These are phyloP conservation scores for Penicillium brevicompactum DNA, from an alignment of 2,329 filamentous ascomycete species.

Conservation along the genomic window DNA sequence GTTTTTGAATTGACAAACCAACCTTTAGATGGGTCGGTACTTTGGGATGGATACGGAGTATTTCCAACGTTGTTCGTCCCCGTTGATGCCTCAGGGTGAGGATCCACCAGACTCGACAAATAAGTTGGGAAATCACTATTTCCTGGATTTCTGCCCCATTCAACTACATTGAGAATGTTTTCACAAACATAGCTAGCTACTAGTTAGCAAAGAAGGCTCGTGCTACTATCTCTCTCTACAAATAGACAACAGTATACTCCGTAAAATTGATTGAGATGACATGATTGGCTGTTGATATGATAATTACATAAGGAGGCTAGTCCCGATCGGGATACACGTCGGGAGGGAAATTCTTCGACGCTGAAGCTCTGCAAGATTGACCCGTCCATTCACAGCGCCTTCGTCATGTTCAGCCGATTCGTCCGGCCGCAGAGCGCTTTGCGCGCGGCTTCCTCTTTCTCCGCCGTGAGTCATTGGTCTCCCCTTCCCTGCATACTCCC, in stretches of 20 bases:
- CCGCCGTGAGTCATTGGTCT: conserved; percentile 32
- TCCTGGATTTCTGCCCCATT: no score
- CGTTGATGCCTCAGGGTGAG: no score
- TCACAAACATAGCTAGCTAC: no score
- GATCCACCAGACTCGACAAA: no score
- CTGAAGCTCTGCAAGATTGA: conserved; percentile 20
- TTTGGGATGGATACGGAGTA: neutral
- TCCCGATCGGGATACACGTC: conserved; percentile 27
- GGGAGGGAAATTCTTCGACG: conserved; percentile 40
- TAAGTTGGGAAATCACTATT: no score
- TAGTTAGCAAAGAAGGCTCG: no score
- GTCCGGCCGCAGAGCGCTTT: conserved; percentile 48
- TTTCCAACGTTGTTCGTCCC: neutral
- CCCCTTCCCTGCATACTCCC: conserved; percentile 9
- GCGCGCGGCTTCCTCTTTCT: conserved; percentile 40
- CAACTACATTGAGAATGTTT: no score
- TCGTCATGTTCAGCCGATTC: conserved; percentile 47
- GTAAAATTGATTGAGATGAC: neutral
- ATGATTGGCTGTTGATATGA: conserved; percentile 15
- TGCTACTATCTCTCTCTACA: no score
- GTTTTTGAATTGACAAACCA: no score
- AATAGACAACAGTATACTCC: no score
- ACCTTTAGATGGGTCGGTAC: no score
- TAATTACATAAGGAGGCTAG: conserved; percentile 32
- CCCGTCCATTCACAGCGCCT: conserved; percentile 19